Conservation (phyloP, 306 rosid genomes). For the Quercus bicolor region DNA sequence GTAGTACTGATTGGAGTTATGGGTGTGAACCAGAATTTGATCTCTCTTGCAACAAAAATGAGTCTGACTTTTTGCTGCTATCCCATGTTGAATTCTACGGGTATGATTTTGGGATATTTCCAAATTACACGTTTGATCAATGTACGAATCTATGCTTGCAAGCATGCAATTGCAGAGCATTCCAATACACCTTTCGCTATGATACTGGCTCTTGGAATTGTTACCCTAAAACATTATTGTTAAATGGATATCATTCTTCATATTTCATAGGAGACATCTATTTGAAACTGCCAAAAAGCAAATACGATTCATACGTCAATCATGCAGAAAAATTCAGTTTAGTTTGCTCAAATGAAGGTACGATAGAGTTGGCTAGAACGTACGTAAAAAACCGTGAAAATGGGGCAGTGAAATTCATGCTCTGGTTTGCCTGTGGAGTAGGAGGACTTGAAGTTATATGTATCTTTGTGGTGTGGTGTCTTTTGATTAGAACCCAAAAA, state of each 20-base stretch:
- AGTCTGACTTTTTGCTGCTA: conserved; percentile 18
- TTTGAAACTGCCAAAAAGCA: conserved; percentile 34
- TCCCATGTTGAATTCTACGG: conserved; percentile 41
- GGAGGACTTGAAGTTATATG: conserved; percentile 47
- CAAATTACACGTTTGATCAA: conserved; percentile 26
- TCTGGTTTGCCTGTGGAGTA: conserved; percentile 41
- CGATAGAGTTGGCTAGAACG: conserved; percentile 2
- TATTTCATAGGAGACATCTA: conserved; percentile 32
- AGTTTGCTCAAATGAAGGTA: conserved; percentile 11
- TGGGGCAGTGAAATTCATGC: conserved; percentile 18
- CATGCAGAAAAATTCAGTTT: background rate
- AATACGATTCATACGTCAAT: background rate
- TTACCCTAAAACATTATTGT: conserved; percentile 42
- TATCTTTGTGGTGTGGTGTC: conserved; percentile 29
- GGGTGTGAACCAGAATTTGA: conserved; percentile 44
- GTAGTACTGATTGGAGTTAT: conserved; percentile 28
- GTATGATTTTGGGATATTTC: conserved; percentile 27
- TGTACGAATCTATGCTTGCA: conserved; percentile 37
- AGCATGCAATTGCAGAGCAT: conserved; percentile 36
- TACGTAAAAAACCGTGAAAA: conserved; percentile 13
- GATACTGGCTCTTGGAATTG: background rate
- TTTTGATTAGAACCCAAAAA: conserved; percentile 4
- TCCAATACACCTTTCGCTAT: conserved; percentile 17
- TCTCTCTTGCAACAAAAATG: conserved; percentile 19
- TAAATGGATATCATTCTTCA: conserved; percentile 36